phyloP scores from a whole-genome alignment of 1,139 yeast genomes.

The Protomyces pachydermus region DNA sequence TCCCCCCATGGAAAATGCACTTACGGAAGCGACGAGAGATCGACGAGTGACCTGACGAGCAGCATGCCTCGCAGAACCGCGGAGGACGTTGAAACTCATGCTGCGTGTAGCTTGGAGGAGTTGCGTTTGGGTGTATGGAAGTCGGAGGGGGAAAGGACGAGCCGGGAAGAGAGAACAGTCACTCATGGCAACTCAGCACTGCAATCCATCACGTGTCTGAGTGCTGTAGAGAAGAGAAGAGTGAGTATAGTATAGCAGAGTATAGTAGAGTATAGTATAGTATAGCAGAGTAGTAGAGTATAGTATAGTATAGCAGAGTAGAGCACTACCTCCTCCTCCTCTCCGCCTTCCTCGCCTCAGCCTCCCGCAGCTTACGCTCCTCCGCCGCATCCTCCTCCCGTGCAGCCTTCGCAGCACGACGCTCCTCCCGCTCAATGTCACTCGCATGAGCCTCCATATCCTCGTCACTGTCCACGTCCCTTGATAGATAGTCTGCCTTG shows the following conservation, averaged over 20 bases:
- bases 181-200: neutral
- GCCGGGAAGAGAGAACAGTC: neutral
- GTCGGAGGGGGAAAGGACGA: neutral
- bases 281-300: too few relatives aligned
- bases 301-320: too few relatives aligned
- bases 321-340: neutral
- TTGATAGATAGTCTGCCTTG: constrained; percentile 40
- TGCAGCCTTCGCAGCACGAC: constrained; percentile 56
- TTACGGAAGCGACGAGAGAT: constrained; percentile 26
- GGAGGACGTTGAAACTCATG: constrained; percentile 21
- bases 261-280: too few relatives aligned
- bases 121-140: neutral
- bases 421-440: constrained; percentile 78
- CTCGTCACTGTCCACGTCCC: constrained; percentile 51
- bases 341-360: constrained; percentile 39
- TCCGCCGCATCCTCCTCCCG: constrained; percentile 63
- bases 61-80: constrained; percentile 24
- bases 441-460: constrained; percentile 95
- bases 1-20: neutral
- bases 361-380: constrained; percentile 52
- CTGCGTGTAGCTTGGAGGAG: neutral
- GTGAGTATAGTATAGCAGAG: too few relatives aligned
- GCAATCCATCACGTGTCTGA: neutral
- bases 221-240: too few relatives aligned
- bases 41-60: constrained; percentile 19